These are phyloP conservation scores for Wickerhamomyces ciferrii DNA, from an alignment of 805 yeast species.

Conservation along the genomic window DNA sequence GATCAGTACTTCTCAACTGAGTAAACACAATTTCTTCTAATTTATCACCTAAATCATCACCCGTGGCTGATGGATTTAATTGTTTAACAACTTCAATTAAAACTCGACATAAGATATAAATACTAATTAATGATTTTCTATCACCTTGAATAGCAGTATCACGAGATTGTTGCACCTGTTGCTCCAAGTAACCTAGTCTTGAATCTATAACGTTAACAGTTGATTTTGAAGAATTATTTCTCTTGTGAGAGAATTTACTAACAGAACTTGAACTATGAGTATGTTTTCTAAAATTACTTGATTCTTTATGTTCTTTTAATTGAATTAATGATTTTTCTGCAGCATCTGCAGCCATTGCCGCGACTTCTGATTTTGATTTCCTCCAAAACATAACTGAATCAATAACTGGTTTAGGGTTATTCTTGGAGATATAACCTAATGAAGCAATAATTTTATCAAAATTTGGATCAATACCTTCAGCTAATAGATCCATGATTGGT, in stretches of 20 bases:
- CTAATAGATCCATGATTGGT: slow-evolving; percentile 68
- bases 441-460: slow-evolving; percentile 86
- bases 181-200: slow-evolving; percentile 44
- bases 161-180: slow-evolving; percentile 38
- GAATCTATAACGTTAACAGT: slow-evolving; percentile 41
- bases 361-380: slow-evolving; percentile 84
- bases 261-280: slow-evolving; percentile 25
- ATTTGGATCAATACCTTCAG: slow-evolving; percentile 80
- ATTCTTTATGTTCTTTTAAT: slow-evolving; percentile 26
- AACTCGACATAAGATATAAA: slow-evolving; percentile 86
- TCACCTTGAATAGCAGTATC: slow-evolving; percentile 80
- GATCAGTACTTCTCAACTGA: slow-evolving; percentile 85
- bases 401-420: slow-evolving; percentile 91
- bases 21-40: slow-evolving; percentile 91
- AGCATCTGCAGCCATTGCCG: slow-evolving; percentile 54
- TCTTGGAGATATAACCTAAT: slow-evolving; percentile 83
- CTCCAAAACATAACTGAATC: slow-evolving; percentile 99
- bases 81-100: slow-evolving; percentile 89
- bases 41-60: slow-evolving; percentile 75
- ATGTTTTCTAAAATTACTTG: slow-evolving; percentile 20
- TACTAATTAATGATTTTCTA: slow-evolving; percentile 78
- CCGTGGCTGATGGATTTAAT: slow-evolving; percentile 66
- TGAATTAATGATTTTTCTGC: slow-evolving; percentile 35
- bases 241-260: slow-evolving; percentile 35
- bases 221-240: slow-evolving; percentile 46